Percentiles rank a stretch among this genome's conserved stretches.
These are phyloP conservation scores for Neonectria magnoliae DNA, from an alignment of 2,329 filamentous ascomycete species.

Conservation along the genomic window DNA sequence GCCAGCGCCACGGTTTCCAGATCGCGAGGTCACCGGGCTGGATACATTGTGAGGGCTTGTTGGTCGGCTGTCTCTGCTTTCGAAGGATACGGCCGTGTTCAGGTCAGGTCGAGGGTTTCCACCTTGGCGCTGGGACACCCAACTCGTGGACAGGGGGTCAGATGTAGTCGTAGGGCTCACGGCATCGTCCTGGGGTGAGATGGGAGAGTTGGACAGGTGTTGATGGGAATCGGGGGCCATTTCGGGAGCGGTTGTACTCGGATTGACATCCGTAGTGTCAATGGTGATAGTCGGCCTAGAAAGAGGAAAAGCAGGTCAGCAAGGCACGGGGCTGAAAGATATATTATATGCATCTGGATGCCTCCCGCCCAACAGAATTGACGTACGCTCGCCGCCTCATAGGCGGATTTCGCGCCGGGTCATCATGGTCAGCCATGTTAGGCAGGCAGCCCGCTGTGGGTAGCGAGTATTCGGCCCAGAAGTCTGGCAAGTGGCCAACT, in stretches of 20 bases:
- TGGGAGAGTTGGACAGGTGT: conserved; percentile 45
- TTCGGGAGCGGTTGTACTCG: conserved; percentile 41
- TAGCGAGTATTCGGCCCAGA: conserved; percentile 23
- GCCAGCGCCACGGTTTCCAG: conserved; percentile 58
- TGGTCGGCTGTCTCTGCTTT: conserved; percentile 72
- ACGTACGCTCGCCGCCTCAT: conserved; percentile 42
- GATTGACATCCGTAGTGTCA: conserved; percentile 57
- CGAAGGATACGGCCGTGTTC: conserved; percentile 68
- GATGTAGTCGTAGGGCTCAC: conserved; percentile 52
- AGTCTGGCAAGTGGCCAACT: conserved; percentile 3
- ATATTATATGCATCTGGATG: conserved; percentile 25
- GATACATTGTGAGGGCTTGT: conserved; percentile 80
- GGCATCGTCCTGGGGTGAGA: conserved; percentile 51
- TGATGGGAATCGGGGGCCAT: conserved; percentile 42
- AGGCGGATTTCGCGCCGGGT: conserved; percentile 30
- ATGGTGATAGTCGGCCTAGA: conserved; percentile 65
- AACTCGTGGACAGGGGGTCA: conserved; percentile 44
- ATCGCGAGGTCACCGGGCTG: conserved; percentile 60
- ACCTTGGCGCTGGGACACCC: conserved; percentile 35
- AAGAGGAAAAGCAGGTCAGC: conserved; percentile 26
- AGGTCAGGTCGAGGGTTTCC: conserved; percentile 53
- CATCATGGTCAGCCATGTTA: conserved; percentile 38
- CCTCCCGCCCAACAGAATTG: conserved; percentile 13
- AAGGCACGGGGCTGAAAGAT: conserved; percentile 22
- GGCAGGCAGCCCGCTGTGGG: conserved; percentile 20